Percentiles rank a stretch among this genome's conserved stretches.
Evolutionary conservation across 2,329 filamentous ascomycete species (phyloP).

Genomic region (Cercospora sesami): DNA sequence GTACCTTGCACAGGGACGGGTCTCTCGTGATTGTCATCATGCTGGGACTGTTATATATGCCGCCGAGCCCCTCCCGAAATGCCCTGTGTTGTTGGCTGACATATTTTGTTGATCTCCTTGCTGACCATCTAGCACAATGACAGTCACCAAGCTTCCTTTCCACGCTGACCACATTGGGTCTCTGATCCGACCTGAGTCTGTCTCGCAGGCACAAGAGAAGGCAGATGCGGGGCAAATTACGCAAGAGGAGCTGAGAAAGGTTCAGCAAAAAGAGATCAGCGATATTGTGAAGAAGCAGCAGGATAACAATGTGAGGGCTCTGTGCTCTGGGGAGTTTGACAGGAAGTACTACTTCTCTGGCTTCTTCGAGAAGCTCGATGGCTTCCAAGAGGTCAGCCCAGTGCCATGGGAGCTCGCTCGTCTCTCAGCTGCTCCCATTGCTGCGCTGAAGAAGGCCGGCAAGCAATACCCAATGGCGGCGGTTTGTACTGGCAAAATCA

Average conservation of each 20-base stretch:
- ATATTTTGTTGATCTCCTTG: background rate
- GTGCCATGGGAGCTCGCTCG: conserved; percentile 42
- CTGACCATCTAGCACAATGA: conserved; percentile 21
- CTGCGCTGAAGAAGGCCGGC: conserved; percentile 42
- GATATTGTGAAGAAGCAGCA: conserved; percentile 66
- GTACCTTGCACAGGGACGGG: conserved; percentile 1
- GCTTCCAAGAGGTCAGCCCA: conserved; percentile 41
- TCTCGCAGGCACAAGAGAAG: conserved; percentile 60
- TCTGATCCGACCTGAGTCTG: conserved; percentile 63
- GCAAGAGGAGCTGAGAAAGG: conserved; percentile 57
- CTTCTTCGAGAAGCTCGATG: conserved; percentile 43
- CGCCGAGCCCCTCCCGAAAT: background rate
- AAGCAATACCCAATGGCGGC: conserved; percentile 44
- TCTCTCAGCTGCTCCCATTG: conserved; percentile 40
- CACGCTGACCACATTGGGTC: conserved; percentile 74
- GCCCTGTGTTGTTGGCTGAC: background rate
- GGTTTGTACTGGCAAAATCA: conserved; percentile 42
- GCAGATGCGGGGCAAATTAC: conserved; percentile 57
- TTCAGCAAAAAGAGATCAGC: conserved; percentile 66
- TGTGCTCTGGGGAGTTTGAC: conserved; percentile 70
- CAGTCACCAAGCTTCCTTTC: conserved; percentile 57
- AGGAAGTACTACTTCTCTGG: conserved; percentile 43
- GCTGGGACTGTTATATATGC: background rate
- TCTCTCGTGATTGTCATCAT: background rate
- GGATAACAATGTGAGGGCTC: conserved; percentile 60